phyloP scores from a whole-genome alignment of 2,329 filamentous ascomycete genomes.

The Chlorencoelia australis region DNA sequence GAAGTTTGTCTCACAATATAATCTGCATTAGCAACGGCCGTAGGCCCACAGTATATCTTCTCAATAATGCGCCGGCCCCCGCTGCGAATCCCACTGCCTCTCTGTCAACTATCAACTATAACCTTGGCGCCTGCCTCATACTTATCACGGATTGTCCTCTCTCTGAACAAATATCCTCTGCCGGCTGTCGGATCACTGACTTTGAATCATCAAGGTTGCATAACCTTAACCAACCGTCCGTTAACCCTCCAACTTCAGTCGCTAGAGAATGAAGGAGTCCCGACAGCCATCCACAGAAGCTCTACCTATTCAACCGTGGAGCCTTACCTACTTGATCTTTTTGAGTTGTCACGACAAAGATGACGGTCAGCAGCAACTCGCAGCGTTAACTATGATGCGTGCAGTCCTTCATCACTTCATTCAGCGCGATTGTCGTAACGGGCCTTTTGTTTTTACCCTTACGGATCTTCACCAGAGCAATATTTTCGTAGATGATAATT shows the following conservation, averaged over 20 bases:
- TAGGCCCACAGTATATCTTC: too few relatives aligned
- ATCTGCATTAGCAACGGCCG: too few relatives aligned
- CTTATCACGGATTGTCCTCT: too few relatives aligned
- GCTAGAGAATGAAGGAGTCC: slow-evolving; percentile 23
- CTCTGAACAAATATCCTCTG: background rate
- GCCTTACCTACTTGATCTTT: slow-evolving; percentile 21
- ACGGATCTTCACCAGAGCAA: slow-evolving; percentile 27
- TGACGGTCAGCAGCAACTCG: slow-evolving; percentile 12
- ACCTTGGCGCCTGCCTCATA: too few relatives aligned
- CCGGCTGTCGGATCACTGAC: slow-evolving; percentile 12
- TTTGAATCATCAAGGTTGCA: slow-evolving; percentile 16
- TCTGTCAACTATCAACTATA: too few relatives aligned
- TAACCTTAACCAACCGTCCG: slow-evolving; percentile 17
- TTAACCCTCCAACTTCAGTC: slow-evolving; percentile 19
- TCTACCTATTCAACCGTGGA: slow-evolving; percentile 21
- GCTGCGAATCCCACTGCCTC: too few relatives aligned
- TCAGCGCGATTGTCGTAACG: slow-evolving; percentile 8
- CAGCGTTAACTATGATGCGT: slow-evolving; percentile 5
- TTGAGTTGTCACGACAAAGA: slow-evolving; percentile 14
- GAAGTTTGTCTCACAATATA: slow-evolving; percentile 2
- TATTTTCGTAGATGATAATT: slow-evolving; percentile 28
- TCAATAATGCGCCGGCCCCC: too few relatives aligned
- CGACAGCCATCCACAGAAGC: slow-evolving; percentile 18
- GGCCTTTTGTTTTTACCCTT: slow-evolving; percentile 22
- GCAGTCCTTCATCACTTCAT: slow-evolving; percentile 8